Percentiles rank a stretch among this genome's conserved stretches.
Conservation (phyloP, 306 rosid species). For the Quercus mongolica region DNA sequence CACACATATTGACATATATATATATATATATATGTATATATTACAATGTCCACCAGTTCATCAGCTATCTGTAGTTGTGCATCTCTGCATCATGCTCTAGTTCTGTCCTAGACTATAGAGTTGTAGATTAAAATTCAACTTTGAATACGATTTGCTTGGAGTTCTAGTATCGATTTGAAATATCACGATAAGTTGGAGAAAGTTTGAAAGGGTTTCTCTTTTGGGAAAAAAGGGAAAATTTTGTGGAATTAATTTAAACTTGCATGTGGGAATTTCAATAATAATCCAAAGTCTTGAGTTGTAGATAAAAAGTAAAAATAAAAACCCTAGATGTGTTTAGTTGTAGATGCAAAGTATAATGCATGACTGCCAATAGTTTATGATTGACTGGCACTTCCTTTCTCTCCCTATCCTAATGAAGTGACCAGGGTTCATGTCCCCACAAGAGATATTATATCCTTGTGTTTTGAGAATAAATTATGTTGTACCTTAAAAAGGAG, state of each 20-base stretch:
- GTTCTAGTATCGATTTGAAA: background rate
- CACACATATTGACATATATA: no score
- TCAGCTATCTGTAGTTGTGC: background rate
- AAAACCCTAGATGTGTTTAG: background rate
- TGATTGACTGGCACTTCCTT: background rate
- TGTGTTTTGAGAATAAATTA: background rate
- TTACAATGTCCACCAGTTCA: conserved; percentile 7
- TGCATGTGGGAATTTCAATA: background rate
- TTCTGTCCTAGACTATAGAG: background rate
- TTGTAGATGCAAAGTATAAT: background rate
- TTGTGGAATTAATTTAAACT: background rate
- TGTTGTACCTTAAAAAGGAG: background rate
- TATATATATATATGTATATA: background rate
- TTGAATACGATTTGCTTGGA: background rate
- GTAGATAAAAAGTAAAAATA: background rate
- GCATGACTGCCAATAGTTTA: background rate
- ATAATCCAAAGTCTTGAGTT: background rate
- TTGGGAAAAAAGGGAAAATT: background rate
- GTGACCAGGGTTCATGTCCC: no score
- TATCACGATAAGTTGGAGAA: background rate
- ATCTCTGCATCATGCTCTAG: background rate
- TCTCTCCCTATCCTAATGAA: background rate
- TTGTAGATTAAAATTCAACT: background rate
- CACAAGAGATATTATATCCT: no score
- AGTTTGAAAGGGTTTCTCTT: no score